Conservation (phyloP, 208 protist genomes). For the Wallacemonas sp. region DNA sequence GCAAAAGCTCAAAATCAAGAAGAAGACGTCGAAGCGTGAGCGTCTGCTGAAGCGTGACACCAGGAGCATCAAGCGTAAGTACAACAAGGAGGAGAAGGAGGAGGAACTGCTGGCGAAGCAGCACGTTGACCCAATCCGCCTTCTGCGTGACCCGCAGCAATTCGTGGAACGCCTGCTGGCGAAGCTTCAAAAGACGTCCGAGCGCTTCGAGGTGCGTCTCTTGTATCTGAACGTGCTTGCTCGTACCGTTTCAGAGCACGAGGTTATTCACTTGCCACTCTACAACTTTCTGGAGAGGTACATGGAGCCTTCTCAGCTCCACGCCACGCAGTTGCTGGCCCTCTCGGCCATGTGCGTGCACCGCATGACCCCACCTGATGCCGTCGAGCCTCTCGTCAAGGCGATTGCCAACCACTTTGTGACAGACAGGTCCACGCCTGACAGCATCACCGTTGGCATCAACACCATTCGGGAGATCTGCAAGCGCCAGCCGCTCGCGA, state of each 20-base stretch:
- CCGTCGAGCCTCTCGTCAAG: conserved; percentile 89
- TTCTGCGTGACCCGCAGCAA: conserved; percentile 96
- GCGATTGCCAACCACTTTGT: conserved; percentile 97
- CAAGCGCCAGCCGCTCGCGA: conserved; percentile 93
- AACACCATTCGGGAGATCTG: conserved; percentile 97
- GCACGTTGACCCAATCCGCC: conserved; percentile 93
- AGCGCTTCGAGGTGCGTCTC: conserved; percentile 95
- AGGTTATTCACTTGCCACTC: conserved; percentile 96
- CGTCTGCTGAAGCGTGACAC: conserved; percentile 86
- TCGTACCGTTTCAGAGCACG: conserved; percentile 92
- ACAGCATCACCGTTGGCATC: conserved; percentile 95
- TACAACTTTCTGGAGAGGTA: conserved; percentile 97
- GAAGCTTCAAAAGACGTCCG: conserved; percentile 90
- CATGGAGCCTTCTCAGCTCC: conserved; percentile 95
- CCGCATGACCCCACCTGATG: conserved; percentile 93
- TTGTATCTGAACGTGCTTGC: conserved; percentile 97
- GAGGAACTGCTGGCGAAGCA: conserved; percentile 82
- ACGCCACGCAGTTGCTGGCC: conserved; percentile 95
- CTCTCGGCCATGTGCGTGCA: conserved; percentile 95
- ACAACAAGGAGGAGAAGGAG: conserved; percentile 83
- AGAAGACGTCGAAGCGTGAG: conserved; percentile 90
- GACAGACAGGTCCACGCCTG: conserved; percentile 88
- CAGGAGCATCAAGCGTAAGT: conserved; percentile 64
- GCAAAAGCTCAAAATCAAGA: conserved; percentile 92
- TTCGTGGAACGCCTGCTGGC: conserved; percentile 95